phyloP scores from a whole-genome alignment of 108 stramenopile species.

The Pseudonitzschia pungens region DNA sequence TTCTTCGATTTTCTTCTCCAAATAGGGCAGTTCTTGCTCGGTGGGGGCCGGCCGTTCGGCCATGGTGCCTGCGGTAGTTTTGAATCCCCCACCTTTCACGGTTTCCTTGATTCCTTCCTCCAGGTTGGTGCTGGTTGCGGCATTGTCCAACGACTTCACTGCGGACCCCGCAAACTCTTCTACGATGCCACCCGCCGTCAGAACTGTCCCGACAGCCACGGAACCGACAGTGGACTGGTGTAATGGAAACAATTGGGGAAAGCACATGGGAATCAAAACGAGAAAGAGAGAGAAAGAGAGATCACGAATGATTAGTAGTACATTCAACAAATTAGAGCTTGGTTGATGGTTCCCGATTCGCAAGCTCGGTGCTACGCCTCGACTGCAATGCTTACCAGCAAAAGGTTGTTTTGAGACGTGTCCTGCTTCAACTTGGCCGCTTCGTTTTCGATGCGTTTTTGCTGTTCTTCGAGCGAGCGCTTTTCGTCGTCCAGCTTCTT shows the following conservation, averaged over 20 bases:
- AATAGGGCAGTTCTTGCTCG: background rate
- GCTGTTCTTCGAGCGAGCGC: constrained; percentile 7
- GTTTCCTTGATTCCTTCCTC: background rate
- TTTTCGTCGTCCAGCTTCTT: constrained; percentile 16
- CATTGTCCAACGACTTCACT: background rate
- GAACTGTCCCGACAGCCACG: constrained; percentile 4
- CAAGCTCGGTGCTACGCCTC: background rate
- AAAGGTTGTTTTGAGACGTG: constrained; percentile 1
- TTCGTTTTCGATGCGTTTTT: constrained; percentile 14
- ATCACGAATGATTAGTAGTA: background rate
- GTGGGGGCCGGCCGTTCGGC: background rate
- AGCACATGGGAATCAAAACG: background rate
- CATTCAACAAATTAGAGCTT: background rate
- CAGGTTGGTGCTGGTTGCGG: background rate
- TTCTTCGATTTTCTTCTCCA: constrained; percentile 13
- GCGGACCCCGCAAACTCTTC: constrained; percentile 3
- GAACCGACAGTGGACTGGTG: constrained; percentile 4
- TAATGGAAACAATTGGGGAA: background rate
- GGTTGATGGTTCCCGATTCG: background rate
- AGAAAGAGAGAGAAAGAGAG: background rate
- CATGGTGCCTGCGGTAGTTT: constrained; percentile 1
- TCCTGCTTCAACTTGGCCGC: background rate
- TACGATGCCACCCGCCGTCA: background rate
- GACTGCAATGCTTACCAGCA: constrained; percentile 2
- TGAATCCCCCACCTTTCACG: constrained; percentile 12